Percentiles rank a stretch among this genome's conserved stretches.
Evolutionary conservation across 352 stramenopile genomes (phyloP).

Genomic region (Peronosclerospora sorghi): DNA sequence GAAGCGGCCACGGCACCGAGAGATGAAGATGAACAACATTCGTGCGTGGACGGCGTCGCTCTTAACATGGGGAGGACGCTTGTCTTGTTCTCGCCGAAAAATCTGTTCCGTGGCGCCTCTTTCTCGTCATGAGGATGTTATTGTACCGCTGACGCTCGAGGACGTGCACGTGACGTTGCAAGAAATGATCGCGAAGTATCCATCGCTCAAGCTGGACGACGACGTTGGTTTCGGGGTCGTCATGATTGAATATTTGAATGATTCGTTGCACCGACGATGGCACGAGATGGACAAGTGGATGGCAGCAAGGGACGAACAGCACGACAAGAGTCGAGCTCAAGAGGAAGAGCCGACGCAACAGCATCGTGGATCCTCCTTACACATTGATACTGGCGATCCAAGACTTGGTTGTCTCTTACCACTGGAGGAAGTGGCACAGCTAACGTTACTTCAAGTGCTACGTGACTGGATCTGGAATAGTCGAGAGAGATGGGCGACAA

Average conservation of each 20-base stretch:
- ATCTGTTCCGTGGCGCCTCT: constrained; percentile 43
- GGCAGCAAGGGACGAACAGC: constrained; percentile 3
- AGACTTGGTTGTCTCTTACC: constrained; percentile 48
- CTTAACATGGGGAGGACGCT: constrained; percentile 49
- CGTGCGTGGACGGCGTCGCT: constrained; percentile 70
- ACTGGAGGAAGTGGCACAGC: too few relatives aligned
- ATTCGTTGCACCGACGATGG: constrained; percentile 51
- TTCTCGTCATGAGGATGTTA: constrained; percentile 54
- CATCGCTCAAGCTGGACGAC: constrained; percentile 53
- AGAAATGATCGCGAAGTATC: constrained; percentile 44
- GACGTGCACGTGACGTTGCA: constrained; percentile 46
- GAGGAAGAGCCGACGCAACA: constrained; percentile 5
- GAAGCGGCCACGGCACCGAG: constrained; percentile 1
- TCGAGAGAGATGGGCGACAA: too few relatives aligned
- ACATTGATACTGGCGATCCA: constrained; percentile 23
- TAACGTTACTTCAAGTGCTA: too few relatives aligned
- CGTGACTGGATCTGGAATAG: too few relatives aligned
- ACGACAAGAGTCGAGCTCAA: constrained; percentile 2
- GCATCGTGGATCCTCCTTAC: too few relatives aligned
- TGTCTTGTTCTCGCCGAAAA: constrained; percentile 23
- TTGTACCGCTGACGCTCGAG: constrained; percentile 45
- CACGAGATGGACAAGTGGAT: constrained; percentile 23
- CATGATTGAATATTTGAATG: constrained; percentile 71
- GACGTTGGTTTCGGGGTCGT: constrained; percentile 59
- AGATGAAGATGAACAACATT: constrained; percentile 37